Base-by-base conservation (phyloP, 2,329 filamentous ascomycete genomes). In the Microdochium nivale region DNA sequence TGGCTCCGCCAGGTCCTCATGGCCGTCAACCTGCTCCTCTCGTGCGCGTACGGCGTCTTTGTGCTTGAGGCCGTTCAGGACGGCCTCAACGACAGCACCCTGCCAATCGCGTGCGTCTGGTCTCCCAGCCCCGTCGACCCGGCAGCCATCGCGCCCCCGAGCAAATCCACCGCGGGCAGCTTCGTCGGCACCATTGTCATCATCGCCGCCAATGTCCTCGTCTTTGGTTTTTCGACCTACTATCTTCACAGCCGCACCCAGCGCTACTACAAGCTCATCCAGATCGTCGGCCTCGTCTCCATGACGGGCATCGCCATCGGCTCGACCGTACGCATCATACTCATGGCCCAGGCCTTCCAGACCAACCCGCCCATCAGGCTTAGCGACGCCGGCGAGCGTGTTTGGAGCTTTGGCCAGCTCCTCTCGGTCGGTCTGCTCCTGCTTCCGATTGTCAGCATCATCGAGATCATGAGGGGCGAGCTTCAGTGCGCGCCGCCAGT, bases 1-100 rank as follows among this genome's bases (percentile, higher is more conserved):
- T 86, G 82, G 82, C 67, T 87, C 58, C 73, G 83, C 23, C 81
- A 86, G 61, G 67, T 78, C 23, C 74, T 86, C 57, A 87, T 87
- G 81, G 75, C 86, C 54, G 72, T 80, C 54, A 87, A 85, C 65
- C 67, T 86, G 54, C 73, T 72, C 1, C 72, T 87, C 14, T 80
- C 77, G 4, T 77, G 76, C 49, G 67, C 79, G 3, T 77, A 73
- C 32, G 79, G 81, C 8, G 64, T 81, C 16, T 81, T 80, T 57
- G 73, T 84, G 43, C 68, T 85, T 23, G 71, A 76, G 57, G 73
- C 71, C 19, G 79, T 84, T 10, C 65, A 73, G 49, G 74, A 73
- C 52, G 73, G 76, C 16, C 63, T 84, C 59, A 64, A 73, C 54
- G 55, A 76, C 62, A 68, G 70, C 3, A 77, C 78, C 0, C 64